Evolutionary conservation across 2,329 filamentous ascomycete species (phyloP).

Genomic region (Diaporthe sp.): DNA sequence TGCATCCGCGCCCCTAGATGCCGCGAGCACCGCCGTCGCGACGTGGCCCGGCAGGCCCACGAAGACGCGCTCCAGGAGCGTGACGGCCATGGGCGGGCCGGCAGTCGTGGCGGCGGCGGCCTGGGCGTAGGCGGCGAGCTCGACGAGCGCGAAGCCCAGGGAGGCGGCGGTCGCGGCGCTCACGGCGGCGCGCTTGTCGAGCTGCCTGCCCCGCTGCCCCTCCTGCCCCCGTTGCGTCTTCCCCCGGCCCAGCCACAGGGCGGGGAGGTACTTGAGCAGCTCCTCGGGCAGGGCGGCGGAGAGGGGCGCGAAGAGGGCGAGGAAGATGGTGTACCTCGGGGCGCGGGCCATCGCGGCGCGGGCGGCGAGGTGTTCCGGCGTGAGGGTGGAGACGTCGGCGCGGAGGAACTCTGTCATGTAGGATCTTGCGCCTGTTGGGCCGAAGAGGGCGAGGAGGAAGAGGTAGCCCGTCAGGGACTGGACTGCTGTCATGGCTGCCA

Average conservation of each 20-base stretch:
- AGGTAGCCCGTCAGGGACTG: background rate
- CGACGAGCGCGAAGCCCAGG: background rate
- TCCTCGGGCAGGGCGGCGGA: slow-evolving; percentile 7
- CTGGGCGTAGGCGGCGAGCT: background rate
- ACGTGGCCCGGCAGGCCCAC: background rate
- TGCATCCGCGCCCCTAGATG: background rate
- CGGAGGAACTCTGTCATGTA: background rate
- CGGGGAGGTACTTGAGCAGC: slow-evolving; percentile 16
- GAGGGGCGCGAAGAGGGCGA: background rate
- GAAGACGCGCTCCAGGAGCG: background rate
- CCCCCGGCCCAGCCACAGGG: background rate
- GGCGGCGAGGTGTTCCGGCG: background rate
- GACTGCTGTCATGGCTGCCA: background rate
- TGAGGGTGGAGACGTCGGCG: background rate
- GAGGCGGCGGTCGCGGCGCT: background rate
- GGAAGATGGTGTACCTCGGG: background rate
- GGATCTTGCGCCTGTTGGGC: background rate
- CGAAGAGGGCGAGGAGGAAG: slow-evolving; percentile 13
- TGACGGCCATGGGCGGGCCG: background rate
- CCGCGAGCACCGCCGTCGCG: background rate
- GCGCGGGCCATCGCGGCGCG: background rate
- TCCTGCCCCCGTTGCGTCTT: background rate
- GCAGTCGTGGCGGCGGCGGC: background rate
- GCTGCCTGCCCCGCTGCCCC: background rate
- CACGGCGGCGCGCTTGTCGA: slow-evolving; percentile 15